Evolutionary conservation across 2,329 filamentous ascomycete genomes (phyloP), one percentile per base, ranked within the genome.

Genomic region (Pseudogymnoascus sp.): DNA sequence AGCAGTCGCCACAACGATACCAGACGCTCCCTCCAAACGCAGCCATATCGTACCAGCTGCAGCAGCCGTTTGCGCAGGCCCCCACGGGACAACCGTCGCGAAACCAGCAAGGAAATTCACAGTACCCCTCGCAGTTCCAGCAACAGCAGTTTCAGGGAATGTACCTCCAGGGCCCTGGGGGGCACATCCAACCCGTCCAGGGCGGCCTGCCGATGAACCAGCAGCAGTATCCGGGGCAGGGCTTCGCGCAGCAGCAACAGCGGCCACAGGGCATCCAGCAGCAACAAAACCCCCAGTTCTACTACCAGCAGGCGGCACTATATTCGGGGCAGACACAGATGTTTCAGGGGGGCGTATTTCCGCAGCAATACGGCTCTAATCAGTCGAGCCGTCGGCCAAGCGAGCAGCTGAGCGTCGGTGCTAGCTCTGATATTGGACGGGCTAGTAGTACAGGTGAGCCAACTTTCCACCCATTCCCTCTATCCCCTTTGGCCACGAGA

Each of bases 371-470:
- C 9, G 18, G 31, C 56, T 36, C 31, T 4, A 12, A 12, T 8
- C 56, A 37, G 16, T 38, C 62, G 7, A 34, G 42, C 43, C 66
- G 69, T 42, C 64, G 65, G n/a, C 66, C 63, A 7, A 64, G 59
- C 56, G 64, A 69, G 14, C 66, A 65, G 62, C 42, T 65, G 14
- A 56, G 60, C 9, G 60, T 21, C 9, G 62, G 61, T 37, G 43
- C 62, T 37, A 60, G 23, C 34, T 21, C 25, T 40, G 31, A 38
- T 9, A 43, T 63, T 23, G 67, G 62, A 23, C 66, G 66, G 59
- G 59, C 65, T 42, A 65, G 61, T 59, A 70, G 66, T 28, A 64
- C 66, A 62, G 69, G 75, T 77, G 70, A 66, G 72, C 28, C 12
- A 49, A 49, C 5, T 49, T 28, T 49, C 23, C 6, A 7, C 3